These are phyloP conservation scores for Polytrichum formosum DNA, from an alignment of 225 moss, liverwort and hornwort genomes.

Conservation along the genomic window DNA sequence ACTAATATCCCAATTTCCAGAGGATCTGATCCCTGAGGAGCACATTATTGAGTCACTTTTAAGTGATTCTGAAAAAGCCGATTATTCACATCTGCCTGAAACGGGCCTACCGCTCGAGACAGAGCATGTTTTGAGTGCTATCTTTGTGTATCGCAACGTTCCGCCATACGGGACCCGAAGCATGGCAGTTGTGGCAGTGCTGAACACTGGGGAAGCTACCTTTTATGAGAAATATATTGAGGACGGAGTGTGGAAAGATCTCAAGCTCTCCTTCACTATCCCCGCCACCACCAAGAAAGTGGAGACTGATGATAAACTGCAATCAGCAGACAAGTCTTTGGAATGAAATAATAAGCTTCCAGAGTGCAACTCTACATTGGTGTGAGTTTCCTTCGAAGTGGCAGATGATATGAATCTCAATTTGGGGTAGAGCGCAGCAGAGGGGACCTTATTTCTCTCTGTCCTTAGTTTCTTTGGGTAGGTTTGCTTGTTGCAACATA, in stretches of 20 bases:
- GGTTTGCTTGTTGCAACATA: too few species aligned
- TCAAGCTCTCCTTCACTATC: conserved; percentile 41
- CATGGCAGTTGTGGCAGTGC: conserved; percentile 72
- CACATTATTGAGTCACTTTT: conserved; percentile 58
- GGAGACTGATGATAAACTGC: too few species aligned
- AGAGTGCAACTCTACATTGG: too few species aligned
- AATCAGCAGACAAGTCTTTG: too few species aligned
- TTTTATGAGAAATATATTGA: conserved; percentile 78
- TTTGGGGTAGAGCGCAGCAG: too few species aligned
- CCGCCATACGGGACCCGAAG: conserved; percentile 71
- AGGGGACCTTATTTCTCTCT: too few species aligned
- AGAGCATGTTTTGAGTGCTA: conserved; percentile 48
- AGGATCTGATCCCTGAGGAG: conserved; percentile 38
- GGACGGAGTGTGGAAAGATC: conserved; percentile 67
- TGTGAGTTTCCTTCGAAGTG: too few species aligned
- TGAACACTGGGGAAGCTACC: conserved; percentile 45
- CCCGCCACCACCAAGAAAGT: background rate
- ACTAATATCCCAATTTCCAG: conserved; percentile 42
- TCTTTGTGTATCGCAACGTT: conserved; percentile 42
- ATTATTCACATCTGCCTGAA: conserved; percentile 33
- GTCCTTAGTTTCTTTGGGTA: too few species aligned
- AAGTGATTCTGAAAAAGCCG: conserved; percentile 39
- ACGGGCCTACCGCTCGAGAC: conserved; percentile 36
- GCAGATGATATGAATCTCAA: too few species aligned
- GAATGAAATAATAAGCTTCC: too few species aligned